Base-by-base conservation (phyloP, 768 basidiomycete species). In the Boletus rubropictus region DNA sequence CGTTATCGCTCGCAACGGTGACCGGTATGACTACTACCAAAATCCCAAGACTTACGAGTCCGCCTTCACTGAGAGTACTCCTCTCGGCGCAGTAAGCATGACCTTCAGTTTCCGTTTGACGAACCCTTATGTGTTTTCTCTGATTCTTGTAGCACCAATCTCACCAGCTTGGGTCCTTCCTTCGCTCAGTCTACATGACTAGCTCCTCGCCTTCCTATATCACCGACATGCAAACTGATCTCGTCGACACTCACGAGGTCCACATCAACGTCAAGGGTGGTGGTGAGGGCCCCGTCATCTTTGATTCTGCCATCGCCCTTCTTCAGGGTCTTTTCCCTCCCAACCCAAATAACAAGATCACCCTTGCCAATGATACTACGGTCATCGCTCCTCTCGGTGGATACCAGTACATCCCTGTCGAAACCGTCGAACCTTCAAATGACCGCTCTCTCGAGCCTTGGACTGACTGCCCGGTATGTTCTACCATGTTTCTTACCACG, bases 311-410 rank as follows among this genome's bases (percentile, higher is more conserved):
- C 27, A 84, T 86, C 44, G 89, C 90, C 25, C 72, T 90, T 44
- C 77, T 90, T 34, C 91, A 93, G 67, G 89, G 89, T 35, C 73
- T 92, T 40, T 90, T 83, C 76, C 89, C 89, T 20, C 88, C 89
- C n/a, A 85, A 77, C 61, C 68, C 72, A 9, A 72, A 77, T 31
- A 86, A 87, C 69, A 81, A 77, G 60, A 84, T 86, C 55, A 73
- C 72, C 6, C 81, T 94, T 14, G 90, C 90, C 3, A 89, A 94
- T 53, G 86, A 81, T 46, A 80, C 81, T 12, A 78, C 72, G 21
- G 71, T 93, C 53, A 65, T 78, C 18, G 80, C 86, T 2, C 89
- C 91, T 21, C 76, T 92, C 8, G 78, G 79, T 14, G 87, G 88
- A 3, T 93, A 91, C 65, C 88, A 91, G 67, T 93, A 92, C 54